Conservation (phyloP, 495 filamentous ascomycete species). For the Pyronema omphalodes region DNA sequence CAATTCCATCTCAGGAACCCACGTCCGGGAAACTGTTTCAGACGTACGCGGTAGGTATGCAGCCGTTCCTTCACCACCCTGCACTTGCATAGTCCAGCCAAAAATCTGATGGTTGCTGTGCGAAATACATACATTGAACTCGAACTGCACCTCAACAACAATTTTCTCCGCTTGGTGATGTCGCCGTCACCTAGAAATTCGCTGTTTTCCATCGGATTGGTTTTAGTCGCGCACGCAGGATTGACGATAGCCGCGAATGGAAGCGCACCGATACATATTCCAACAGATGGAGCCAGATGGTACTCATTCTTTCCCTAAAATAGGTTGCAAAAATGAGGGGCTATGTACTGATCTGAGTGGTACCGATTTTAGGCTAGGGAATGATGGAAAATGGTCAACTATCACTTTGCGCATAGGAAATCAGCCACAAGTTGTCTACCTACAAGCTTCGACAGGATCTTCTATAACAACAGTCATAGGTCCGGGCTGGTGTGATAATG, state of each 20-base stretch:
- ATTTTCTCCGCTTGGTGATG: background rate
- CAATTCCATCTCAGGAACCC: too few relatives aligned
- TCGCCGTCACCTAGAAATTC: background rate
- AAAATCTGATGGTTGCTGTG: background rate
- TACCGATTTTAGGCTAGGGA: background rate
- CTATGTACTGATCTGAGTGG: too few relatives aligned
- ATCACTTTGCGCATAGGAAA: constrained; percentile 1
- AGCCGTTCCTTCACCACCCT: too few relatives aligned
- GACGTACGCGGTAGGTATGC: too few relatives aligned
- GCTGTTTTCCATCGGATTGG: background rate
- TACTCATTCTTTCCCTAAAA: background rate
- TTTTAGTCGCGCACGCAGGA: background rate
- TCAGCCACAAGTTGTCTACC: background rate
- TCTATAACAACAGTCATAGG: background rate
- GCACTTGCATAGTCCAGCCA: background rate
- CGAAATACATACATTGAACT: background rate
- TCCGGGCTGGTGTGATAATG: constrained; percentile 1
- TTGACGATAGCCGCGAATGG: background rate
- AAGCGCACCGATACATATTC: constrained; percentile 1
- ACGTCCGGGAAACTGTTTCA: too few relatives aligned
- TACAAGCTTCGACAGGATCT: background rate
- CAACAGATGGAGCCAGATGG: constrained; percentile 4
- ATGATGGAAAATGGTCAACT: constrained; percentile 4
- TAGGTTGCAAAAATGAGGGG: too few relatives aligned
- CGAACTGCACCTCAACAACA: background rate